phyloP scores from a whole-genome alignment of 1,139 yeast genomes.

The Yamadazyma friedrichii region DNA sequence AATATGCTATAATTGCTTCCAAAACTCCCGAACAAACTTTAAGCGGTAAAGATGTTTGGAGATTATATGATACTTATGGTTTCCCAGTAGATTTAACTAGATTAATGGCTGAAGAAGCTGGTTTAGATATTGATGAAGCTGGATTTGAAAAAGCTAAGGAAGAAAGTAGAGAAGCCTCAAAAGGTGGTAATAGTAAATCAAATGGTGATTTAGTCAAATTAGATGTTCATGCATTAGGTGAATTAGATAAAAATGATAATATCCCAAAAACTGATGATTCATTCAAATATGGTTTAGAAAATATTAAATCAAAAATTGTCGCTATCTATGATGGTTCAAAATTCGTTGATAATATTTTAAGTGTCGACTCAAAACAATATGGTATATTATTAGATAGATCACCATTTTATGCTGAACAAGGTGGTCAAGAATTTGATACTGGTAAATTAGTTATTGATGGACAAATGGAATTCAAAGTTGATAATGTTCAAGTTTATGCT shows the following conservation, averaged over 20 bases:
- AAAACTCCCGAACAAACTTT: conserved; percentile 73
- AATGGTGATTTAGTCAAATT: conserved; percentile 67
- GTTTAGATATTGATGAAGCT: conserved; percentile 85
- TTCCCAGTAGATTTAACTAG: conserved; percentile 98
- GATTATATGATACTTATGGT: conserved; percentile 98
- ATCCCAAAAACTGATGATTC: conserved; percentile 83
- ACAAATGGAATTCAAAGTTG: conserved; percentile 79
- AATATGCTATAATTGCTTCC: conserved; percentile 81
- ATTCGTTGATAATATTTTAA: conserved; percentile 48
- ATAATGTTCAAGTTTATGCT: conserved; percentile 87
- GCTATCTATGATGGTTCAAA: conserved; percentile 69
- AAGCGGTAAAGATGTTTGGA: conserved; percentile 95
- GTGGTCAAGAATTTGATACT: conserved; percentile 97
- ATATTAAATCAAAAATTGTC: conserved; percentile 60
- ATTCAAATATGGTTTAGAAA: conserved; percentile 66
- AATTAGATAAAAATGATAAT: conserved; percentile 52
- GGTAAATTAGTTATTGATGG: conserved; percentile 93
- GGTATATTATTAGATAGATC: conserved; percentile 87
- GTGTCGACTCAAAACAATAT: conserved; percentile 50
- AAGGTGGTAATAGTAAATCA: conserved; percentile 70
- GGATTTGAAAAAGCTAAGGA: conserved; percentile 89
- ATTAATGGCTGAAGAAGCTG: conserved; percentile 98
- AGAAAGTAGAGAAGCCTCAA: conserved; percentile 91
- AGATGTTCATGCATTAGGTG: conserved; percentile 85
- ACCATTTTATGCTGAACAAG: conserved; percentile 97